Evolutionary conservation across 1,284 basidiomycete species (phyloP), one percentile per base, ranked within the genome.

Genomic region (Ustilago crameri): DNA sequence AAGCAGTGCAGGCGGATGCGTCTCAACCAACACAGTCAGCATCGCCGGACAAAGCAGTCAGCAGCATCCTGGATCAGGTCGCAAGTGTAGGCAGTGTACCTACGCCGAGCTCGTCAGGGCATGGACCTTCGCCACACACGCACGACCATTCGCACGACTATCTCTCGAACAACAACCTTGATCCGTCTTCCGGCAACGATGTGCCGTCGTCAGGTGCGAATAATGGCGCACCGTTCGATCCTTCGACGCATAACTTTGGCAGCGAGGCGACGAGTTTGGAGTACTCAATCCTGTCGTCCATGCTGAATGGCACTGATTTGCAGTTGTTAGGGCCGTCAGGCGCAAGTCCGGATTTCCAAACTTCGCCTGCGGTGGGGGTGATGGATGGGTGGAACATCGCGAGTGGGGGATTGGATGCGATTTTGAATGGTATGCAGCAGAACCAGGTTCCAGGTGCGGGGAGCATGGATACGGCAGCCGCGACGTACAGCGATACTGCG

Each of bases 241-340:
- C 83, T 60, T 88, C 79, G 88, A 51, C 62, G 44, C 89, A 89
- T 81, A 79, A 88, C 38, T 93, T 93, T 82, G 91, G 90, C 48
- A 92, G 91, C 41, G 91, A 93, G 82, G 91, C 91, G 17, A 92
- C 92, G 15, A 93, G 93, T 82, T 87, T 94, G 62, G 93, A 95
- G 82, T 95, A 95, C 84, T 92, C 91, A 46, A 93, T 95, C 65
- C 87, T 95, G 8, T 92, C 91, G 34, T 90, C 91, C n/a, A 95
- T 95, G 83, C 87, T 95, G 38, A 82, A 82, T 40, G 80, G 80
- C 14, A 73, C 79, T 17, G 81, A 83, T 40, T 58, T 75, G 26
- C 49, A 57, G 2, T 44, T 76, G 40, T 35, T 78, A 17, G 74
- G 69, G 9, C 52, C 69, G 4, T 53, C 58, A n/a, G 47, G 62